These are phyloP conservation scores for Cladosporium austrohemisphaericum DNA, from an alignment of 2,329 filamentous ascomycete species.

Conservation along the genomic window DNA sequence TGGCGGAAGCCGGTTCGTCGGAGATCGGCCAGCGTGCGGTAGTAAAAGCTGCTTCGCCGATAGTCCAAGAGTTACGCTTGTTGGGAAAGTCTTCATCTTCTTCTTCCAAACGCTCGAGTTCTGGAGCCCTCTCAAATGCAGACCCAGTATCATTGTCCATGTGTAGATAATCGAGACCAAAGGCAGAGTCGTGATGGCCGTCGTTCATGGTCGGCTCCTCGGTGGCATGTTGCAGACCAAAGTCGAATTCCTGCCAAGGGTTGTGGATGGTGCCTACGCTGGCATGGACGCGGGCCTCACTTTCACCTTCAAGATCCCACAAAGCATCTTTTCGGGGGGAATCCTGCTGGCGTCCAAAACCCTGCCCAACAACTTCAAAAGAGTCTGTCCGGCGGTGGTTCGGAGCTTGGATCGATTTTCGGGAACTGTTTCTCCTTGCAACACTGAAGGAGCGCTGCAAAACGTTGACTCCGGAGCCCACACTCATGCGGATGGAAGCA, in stretches of 20 bases:
- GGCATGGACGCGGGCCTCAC: neutral
- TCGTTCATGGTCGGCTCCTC: conserved; percentile 2
- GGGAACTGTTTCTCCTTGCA: conserved; percentile 23
- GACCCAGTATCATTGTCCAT: neutral
- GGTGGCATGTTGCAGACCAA: conserved; percentile 8
- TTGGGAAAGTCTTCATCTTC: conserved; percentile 1
- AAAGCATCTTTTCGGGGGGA: neutral
- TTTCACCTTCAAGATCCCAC: neutral
- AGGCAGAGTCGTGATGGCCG: conserved; percentile 18
- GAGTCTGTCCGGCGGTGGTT: conserved; percentile 26
- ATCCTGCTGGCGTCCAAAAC: conserved; percentile 32
- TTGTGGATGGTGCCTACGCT: neutral
- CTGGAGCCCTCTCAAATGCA: neutral
- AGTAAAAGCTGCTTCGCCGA: conserved; percentile 7
- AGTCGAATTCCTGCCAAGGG: conserved; percentile 9
- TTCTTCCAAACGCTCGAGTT: conserved; percentile 15
- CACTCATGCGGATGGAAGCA: conserved; percentile 36
- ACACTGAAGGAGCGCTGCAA: conserved; percentile 29
- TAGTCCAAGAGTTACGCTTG: conserved; percentile 9
- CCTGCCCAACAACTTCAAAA: conserved; percentile 38
- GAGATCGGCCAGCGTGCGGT: neutral
- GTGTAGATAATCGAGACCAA: conserved; percentile 17
- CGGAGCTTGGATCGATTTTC: conserved; percentile 15
- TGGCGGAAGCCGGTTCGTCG: conserved; percentile 15
- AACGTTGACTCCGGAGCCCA: conserved; percentile 24